These are phyloP conservation scores for Geranium brycei DNA, from an alignment of 345 rosid species.

Conservation along the genomic window DNA sequence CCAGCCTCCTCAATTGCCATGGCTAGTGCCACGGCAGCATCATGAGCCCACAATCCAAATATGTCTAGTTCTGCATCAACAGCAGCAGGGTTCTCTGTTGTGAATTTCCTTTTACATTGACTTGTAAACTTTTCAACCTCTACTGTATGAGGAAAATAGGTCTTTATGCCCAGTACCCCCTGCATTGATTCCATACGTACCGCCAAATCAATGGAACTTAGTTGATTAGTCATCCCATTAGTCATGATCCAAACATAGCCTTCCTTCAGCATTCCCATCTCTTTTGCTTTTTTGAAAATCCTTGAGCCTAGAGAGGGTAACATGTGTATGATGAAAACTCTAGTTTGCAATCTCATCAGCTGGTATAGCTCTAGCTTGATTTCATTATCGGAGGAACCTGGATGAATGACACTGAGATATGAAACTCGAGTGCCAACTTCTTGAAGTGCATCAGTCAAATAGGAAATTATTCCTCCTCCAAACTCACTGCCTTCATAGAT, in stretches of 20 bases:
- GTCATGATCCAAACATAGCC: conserved; percentile 1
- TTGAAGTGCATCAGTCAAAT: conserved; percentile 19
- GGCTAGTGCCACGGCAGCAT: conserved; percentile 18
- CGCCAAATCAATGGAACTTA: not conserved
- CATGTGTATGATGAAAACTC: not conserved
- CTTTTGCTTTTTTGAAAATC: not conserved
- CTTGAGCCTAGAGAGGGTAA: not conserved
- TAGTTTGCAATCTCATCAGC: conserved; percentile 1
- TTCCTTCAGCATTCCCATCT: not conserved
- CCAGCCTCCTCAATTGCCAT: conserved; percentile 14
- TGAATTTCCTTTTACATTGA: conserved; percentile 14
- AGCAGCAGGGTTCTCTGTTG: not conserved
- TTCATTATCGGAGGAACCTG: not conserved
- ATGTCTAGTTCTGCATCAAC: conserved; percentile 9
- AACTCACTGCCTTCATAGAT: conserved; percentile 27
- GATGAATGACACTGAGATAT: conserved; percentile 1
- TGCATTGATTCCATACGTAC: not conserved
- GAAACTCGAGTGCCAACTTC: conserved; percentile 12
- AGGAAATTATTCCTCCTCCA: conserved; percentile 22
- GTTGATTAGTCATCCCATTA: not conserved
- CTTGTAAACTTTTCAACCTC: conserved; percentile 20
- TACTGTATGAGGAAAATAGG: conserved; percentile 6
- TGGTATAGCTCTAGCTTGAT: not conserved
- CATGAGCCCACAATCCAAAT: conserved; percentile 22
- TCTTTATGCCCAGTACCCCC: not conserved